phyloP scores from a whole-genome alignment of 495 filamentous ascomycete species.

The Peziza echinospora region DNA sequence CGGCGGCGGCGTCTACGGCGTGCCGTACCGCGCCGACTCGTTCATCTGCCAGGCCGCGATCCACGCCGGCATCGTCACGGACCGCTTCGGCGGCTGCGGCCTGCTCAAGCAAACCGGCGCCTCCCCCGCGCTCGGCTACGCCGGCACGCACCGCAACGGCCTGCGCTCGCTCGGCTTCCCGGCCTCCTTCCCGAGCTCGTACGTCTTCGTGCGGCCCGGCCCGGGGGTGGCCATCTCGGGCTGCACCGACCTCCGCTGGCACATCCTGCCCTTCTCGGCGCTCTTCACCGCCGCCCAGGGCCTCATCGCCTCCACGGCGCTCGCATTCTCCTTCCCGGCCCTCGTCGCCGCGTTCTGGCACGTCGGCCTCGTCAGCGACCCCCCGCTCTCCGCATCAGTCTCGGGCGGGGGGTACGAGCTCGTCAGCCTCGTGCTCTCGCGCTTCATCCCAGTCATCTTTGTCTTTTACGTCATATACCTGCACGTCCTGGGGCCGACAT shows the following conservation, averaged over 20 bases:
- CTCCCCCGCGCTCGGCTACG: constrained; percentile 31
- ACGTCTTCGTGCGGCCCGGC: constrained; percentile 32
- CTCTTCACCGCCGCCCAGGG: constrained; percentile 43
- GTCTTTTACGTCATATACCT: constrained; percentile 51
- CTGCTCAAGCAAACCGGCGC: constrained; percentile 47
- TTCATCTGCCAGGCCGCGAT: constrained; percentile 66
- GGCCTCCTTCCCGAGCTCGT: constrained; percentile 56
- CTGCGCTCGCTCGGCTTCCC: constrained; percentile 49
- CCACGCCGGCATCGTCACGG: constrained; percentile 49
- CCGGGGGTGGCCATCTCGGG: constrained; percentile 17
- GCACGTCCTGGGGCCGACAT: constrained; percentile 29
- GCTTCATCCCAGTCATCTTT: constrained; percentile 57
- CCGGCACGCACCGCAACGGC: constrained; percentile 35
- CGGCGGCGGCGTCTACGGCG: constrained; percentile 13
- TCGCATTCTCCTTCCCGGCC: constrained; percentile 47
- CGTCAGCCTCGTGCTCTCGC: constrained; percentile 46
- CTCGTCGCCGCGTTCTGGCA: constrained; percentile 59
- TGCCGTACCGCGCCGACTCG: constrained; percentile 59
- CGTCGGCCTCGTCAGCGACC: constrained; percentile 58
- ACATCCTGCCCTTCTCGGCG: constrained; percentile 48
- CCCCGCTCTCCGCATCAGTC: constrained; percentile 29
- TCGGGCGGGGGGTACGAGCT: constrained; percentile 24
- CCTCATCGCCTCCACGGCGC: constrained; percentile 43
- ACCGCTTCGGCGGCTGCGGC: constrained; percentile 54
- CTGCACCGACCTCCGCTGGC: constrained; percentile 52